Percentiles rank a stretch among this genome's conserved stretches.
phyloP scores from a whole-genome alignment of 2,329 filamentous ascomycete genomes.

The Salinomyces thailandicus region DNA sequence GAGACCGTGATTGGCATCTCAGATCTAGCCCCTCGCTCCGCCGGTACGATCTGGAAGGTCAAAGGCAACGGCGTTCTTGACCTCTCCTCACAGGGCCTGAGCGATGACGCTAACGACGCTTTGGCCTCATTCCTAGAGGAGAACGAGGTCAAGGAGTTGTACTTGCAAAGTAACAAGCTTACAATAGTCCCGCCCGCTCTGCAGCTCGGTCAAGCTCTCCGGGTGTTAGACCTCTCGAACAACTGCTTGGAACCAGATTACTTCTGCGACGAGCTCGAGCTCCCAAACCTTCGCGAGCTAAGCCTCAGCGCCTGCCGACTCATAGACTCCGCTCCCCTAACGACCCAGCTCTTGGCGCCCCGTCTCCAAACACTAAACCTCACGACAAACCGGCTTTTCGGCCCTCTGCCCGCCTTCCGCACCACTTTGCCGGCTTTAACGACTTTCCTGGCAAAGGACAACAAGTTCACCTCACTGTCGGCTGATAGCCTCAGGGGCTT shows the following conservation, averaged over 20 bases:
- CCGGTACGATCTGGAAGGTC: conserved; percentile 17
- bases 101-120: conserved; percentile 29
- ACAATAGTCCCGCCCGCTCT: conserved; percentile 58
- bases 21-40: neutral
- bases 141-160: conserved; percentile 46
- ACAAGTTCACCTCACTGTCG: conserved; percentile 57
- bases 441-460: conserved; percentile 66
- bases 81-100: conserved; percentile 28
- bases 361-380: conserved; percentile 67
- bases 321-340: conserved; percentile 56
- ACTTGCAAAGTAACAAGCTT: conserved; percentile 69
- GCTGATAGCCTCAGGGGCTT: conserved; percentile 65
- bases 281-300: conserved; percentile 67
- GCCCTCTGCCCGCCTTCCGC: conserved; percentile 55
- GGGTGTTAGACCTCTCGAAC: conserved; percentile 34
- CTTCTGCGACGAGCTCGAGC: conserved; percentile 44
- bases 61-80: conserved; percentile 30
- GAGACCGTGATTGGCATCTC: conserved; percentile 13
- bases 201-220: conserved; percentile 58
- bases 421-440: conserved; percentile 58
- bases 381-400: conserved; percentile 67
- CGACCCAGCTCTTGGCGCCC: conserved; percentile 59
- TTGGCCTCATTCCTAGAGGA: conserved; percentile 35
- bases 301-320: conserved; percentile 67
- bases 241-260: conserved; percentile 49